Evolutionary conservation across 139 green algal species (phyloP), one percentile per base, ranked within the genome.

Genomic region (Chara braunii): DNA sequence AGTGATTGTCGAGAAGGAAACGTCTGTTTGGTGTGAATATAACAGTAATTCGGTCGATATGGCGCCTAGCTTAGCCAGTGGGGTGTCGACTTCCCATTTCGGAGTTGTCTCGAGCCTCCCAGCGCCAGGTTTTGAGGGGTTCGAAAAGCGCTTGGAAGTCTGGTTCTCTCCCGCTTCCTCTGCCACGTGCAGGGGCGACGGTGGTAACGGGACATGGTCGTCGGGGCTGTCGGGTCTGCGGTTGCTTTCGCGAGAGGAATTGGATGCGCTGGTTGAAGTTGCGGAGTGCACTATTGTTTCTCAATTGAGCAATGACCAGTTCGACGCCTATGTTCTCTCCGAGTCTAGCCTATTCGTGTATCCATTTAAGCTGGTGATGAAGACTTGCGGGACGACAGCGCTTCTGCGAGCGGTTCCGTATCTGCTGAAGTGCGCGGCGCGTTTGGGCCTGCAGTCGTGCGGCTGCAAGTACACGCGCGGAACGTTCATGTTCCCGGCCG

Each of bases 311-410:
- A 91, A 91, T 77, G 78, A 74, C 1, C 35, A 22, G 3, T 89
- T 97, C 40, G 93, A 98, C 78, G 87, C 90, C 1, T 99, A 99
- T 65, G 91, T 99, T 26, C 84, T 99, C 37, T 95, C 85, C 1
- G 94, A 99, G 84, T 90, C 78, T 37, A 88, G 71, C 51, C 80
- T 97, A 33, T 99, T 99, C 76, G 85, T 99, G n/a, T 95, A 93
- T 70, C 81, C 88, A 2, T 75, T 61, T 58, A 90, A 83, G 72
- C 82, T 91, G 48, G 84, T 98, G 2, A 81, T 99, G 24, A 99
- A 99, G 84, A 99, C 94, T 0, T 99, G 94, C 77, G 94, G 94
- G 57, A 97, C 88, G 59, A 99, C 94, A 22, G 75, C 78, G 51
- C 85, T 97, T 36, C 52, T 74, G 54, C 23, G 70, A 18, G 83